Evolutionary conservation across 805 yeast species (phyloP).

Genomic region (Brettanomyces sp.): DNA sequence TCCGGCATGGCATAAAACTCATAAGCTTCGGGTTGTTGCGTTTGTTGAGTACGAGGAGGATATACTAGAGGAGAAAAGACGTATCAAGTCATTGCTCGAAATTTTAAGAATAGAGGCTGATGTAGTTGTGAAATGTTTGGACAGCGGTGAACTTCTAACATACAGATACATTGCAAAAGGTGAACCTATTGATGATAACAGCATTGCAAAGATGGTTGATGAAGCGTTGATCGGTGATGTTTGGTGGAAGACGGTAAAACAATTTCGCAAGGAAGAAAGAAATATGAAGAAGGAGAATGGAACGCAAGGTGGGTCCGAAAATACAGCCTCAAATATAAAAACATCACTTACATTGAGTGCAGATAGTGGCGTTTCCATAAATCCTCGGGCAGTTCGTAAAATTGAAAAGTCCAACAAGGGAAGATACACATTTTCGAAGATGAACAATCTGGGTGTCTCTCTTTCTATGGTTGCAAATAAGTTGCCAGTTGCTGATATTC

Average conservation of each 20-base stretch:
- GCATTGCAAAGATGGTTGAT: constrained; percentile 37
- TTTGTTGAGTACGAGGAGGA: constrained; percentile 77
- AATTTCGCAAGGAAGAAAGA: constrained; percentile 37
- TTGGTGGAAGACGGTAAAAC: constrained; percentile 76
- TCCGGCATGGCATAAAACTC: constrained; percentile 81
- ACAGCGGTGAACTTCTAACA: constrained; percentile 40
- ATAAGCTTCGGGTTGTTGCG: constrained; percentile 69
- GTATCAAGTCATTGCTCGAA: constrained; percentile 56
- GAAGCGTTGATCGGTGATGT: constrained; percentile 46
- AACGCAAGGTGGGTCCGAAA: background rate
- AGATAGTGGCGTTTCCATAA: constrained; percentile 9
- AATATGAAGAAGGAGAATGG: background rate
- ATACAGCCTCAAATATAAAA: background rate
- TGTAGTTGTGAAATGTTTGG: constrained; percentile 64
- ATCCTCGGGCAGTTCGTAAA: constrained; percentile 17
- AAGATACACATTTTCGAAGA: constrained; percentile 46
- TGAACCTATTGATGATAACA: constrained; percentile 24
- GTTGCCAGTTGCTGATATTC: constrained; percentile 28
- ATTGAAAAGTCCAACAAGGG: constrained; percentile 26
- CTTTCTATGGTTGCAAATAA: constrained; percentile 64
- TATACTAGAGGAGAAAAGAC: constrained; percentile 53
- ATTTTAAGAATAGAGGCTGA: constrained; percentile 75
- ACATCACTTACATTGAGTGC: background rate
- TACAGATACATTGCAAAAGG: constrained; percentile 80
- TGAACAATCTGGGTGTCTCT: constrained; percentile 72